Evolutionary conservation across 352 stramenopile species (phyloP).

Genomic region (Phytophthora parvispora): DNA sequence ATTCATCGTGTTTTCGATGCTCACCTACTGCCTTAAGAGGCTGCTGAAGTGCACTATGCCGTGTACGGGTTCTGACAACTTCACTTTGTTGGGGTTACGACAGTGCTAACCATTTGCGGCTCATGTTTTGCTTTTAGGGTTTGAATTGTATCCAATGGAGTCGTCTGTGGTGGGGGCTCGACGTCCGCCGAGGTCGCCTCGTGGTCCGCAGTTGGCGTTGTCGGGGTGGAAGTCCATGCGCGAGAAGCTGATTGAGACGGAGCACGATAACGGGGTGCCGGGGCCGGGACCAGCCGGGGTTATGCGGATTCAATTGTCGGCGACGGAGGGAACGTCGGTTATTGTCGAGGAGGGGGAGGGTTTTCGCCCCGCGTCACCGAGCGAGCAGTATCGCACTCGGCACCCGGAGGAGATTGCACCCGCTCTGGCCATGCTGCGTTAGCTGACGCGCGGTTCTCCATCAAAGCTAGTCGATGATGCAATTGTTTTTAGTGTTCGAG

Average conservation of each 20-base stretch:
- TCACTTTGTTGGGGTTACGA: background rate
- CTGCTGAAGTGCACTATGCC: conserved; percentile 9
- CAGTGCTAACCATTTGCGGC: background rate
- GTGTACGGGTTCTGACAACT: conserved; percentile 12
- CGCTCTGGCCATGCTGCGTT: conserved; percentile 24
- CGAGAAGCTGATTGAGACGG: conserved; percentile 41
- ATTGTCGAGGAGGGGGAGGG: conserved; percentile 34
- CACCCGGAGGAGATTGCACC: conserved; percentile 7
- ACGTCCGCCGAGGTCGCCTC: conserved; percentile 8
- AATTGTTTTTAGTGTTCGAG: background rate
- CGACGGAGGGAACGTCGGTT: conserved; percentile 6
- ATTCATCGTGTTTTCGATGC: conserved; percentile 34
- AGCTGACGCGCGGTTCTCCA: background rate
- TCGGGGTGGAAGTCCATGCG: conserved; percentile 46
- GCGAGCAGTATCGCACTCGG: conserved; percentile 3
- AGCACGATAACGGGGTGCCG: conserved; percentile 24
- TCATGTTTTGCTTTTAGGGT: conserved; percentile 5
- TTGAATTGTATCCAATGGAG: background rate
- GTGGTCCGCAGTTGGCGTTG: conserved; percentile 31
- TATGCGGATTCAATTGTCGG: conserved; percentile 31
- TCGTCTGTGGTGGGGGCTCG: background rate
- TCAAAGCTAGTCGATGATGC: background rate
- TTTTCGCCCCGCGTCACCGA: conserved; percentile 26
- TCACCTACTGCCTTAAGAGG: conserved; percentile 23
- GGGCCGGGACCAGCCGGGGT: conserved; percentile 20